These are phyloP conservation scores for Plasmodium chabaudi DNA, from an alignment of 169 alveolate species.

Conservation along the genomic window DNA sequence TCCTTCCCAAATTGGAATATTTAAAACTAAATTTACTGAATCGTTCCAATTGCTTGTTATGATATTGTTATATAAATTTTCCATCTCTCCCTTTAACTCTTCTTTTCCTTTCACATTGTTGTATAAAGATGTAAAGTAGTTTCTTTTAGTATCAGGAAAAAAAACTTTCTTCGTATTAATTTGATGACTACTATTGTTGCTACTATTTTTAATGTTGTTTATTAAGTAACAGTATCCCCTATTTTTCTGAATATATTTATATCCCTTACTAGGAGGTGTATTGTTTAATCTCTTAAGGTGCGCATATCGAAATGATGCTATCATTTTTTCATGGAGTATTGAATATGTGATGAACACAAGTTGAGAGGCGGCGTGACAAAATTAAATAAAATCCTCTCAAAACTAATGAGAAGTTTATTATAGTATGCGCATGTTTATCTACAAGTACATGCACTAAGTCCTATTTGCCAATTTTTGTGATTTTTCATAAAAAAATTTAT, in stretches of 20 bases:
- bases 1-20: slow-evolving; percentile 75
- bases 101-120: slow-evolving; percentile 29
- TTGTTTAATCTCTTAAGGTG: too few relatives aligned
- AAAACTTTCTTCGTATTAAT: neutral
- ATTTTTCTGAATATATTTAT: slow-evolving; percentile 4
- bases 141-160: slow-evolving; percentile 10
- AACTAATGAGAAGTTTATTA: too few relatives aligned
- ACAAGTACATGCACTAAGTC: too few relatives aligned
- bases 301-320: too few relatives aligned
- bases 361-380: too few relatives aligned
- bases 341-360: too few relatives aligned
- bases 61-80: slow-evolving; percentile 43
- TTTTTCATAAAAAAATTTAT: too few relatives aligned
- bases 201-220: neutral
- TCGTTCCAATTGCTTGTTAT: slow-evolving; percentile 73
- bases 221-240: neutral
- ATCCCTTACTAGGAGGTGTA: neutral
- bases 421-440: too few relatives aligned
- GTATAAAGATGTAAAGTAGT: slow-evolving; percentile 40
- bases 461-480: too few relatives aligned
- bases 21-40: slow-evolving; percentile 54
- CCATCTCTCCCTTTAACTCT: slow-evolving; percentile 32
- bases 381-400: too few relatives aligned
- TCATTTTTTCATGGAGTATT: too few relatives aligned
- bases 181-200: too few relatives aligned